Evolutionary conservation across 2,329 filamentous ascomycete species (phyloP).

Genomic region (Aspergillus viridinutans): DNA sequence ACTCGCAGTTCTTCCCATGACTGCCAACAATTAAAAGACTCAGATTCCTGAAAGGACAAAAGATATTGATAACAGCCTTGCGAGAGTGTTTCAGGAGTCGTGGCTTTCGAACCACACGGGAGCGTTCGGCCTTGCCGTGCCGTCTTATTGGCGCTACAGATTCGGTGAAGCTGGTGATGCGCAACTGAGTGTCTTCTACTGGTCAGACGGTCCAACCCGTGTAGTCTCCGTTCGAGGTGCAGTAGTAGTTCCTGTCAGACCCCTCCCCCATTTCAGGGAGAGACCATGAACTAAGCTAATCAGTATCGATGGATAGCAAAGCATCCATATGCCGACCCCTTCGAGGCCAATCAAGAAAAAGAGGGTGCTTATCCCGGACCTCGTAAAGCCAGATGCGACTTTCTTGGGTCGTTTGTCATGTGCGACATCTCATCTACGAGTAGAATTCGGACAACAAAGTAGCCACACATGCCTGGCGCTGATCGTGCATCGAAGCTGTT

Average conservation of each 20-base stretch:
- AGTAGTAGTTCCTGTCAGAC: background rate
- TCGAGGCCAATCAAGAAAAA: background rate
- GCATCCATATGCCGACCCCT: background rate
- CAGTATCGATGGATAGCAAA: background rate
- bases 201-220: background rate
- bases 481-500: background rate
- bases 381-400: background rate
- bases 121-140: background rate
- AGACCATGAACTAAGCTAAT: background rate
- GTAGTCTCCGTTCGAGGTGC: background rate
- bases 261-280: background rate
- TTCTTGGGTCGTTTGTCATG: background rate
- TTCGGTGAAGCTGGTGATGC: background rate
- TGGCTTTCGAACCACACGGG: background rate
- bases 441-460: constrained; percentile 2
- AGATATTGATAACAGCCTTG: background rate
- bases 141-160: background rate
- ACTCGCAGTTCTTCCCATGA: background rate
- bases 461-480: background rate
- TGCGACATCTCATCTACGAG: constrained; percentile 1
- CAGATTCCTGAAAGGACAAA: background rate
- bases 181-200: background rate
- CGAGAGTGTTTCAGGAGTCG: background rate
- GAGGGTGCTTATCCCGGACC: background rate
- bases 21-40: background rate